Conservation (phyloP, 306 rosid genomes). For the Cucumis sativus region Cucumber_9930_V3 NC_026659.2:24074001-24074500, state of each 20-base stretch:
- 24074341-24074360: constrained; percentile 71
- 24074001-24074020: too few relatives aligned
- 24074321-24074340: constrained; percentile 47
- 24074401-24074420: constrained; percentile 58
- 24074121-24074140: background rate
- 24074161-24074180: background rate
- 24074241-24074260: too few relatives aligned
- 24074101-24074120: background rate
- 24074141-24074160: background rate
- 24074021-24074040: too few relatives aligned
- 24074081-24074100: background rate
- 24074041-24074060: too few relatives aligned
- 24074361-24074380: constrained; percentile 83
- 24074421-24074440: constrained; percentile 44
- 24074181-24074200: background rate
- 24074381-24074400: constrained; percentile 30
- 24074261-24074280: too few relatives aligned
- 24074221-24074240: background rate
- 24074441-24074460: constrained; percentile 60
- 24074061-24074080: too few relatives aligned
- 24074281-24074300: too few relatives aligned
- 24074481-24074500: constrained; percentile 67
- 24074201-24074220: background rate
- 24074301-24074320: constrained; percentile 29
- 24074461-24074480: constrained; percentile 54